phyloP scores from a whole-genome alignment of 768 basidiomycete species.

The Naganishia randhawae region DNA sequence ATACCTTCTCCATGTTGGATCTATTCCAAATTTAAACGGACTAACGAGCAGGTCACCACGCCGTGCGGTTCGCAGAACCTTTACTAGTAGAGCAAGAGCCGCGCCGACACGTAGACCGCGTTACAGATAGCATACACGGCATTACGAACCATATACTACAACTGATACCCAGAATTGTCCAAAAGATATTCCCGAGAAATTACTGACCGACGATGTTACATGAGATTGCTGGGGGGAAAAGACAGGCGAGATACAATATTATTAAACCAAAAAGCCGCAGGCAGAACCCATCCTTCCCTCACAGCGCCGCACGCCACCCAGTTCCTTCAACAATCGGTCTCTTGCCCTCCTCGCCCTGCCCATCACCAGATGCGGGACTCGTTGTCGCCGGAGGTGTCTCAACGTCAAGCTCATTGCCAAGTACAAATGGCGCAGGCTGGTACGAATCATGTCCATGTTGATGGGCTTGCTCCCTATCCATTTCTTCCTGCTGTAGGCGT shows the following conservation, averaged over 20 bases:
- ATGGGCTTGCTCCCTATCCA: slow-evolving; percentile 11
- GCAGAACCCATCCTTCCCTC: background rate
- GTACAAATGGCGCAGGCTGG: slow-evolving; percentile 26
- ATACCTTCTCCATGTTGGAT: background rate
- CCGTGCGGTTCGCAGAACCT: background rate
- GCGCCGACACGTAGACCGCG: background rate
- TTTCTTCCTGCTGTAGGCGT: slow-evolving; percentile 9
- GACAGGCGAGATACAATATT: slow-evolving; percentile 1
- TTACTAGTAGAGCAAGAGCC: background rate
- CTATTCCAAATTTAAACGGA: background rate
- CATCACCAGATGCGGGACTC: background rate
- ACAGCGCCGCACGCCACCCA: slow-evolving; percentile 14
- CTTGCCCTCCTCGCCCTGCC: background rate
- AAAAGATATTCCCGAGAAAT: background rate
- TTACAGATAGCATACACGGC: background rate
- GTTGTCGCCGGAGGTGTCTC: slow-evolving; percentile 2
- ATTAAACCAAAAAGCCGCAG: background rate
- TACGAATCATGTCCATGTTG: background rate
- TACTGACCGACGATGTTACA: background rate
- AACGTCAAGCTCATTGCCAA: slow-evolving; percentile 28
- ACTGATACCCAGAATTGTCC: slow-evolving; percentile 2
- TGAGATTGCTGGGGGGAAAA: background rate
- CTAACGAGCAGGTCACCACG: background rate
- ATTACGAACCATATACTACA: background rate
- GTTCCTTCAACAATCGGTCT: slow-evolving; percentile 1